Conservation (phyloP, 192 early-diverging fungal species). For the Gigaspora rosea region DNA sequence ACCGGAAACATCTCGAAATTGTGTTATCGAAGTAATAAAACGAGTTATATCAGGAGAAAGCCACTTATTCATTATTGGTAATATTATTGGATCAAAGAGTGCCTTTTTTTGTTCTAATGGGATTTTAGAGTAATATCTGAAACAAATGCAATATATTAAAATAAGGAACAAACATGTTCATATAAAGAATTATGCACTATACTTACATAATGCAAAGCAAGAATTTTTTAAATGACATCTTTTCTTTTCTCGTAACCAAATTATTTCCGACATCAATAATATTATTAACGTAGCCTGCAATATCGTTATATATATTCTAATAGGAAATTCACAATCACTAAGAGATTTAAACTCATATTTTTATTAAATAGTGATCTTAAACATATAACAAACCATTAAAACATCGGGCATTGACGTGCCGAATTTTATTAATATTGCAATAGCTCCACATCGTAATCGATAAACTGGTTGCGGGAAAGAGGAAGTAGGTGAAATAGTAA, state of each 20-base stretch:
- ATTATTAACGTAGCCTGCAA: neutral
- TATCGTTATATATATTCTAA: conserved; percentile 18
- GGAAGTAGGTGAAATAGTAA: neutral
- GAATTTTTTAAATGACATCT: neutral
- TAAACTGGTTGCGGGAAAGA: neutral
- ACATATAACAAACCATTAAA: conserved; percentile 1
- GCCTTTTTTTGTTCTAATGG: conserved; percentile 8
- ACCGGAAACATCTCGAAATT: neutral
- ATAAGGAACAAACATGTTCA: neutral
- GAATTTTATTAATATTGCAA: conserved; percentile 4
- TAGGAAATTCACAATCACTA: neutral
- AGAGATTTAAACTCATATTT: neutral
- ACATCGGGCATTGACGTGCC: neutral
- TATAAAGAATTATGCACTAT: neutral
- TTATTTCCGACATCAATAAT: neutral
- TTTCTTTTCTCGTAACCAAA: conserved; percentile 1
- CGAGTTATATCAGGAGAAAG: neutral
- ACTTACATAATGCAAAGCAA: conserved; percentile 9
- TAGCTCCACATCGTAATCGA: conserved; percentile 6
- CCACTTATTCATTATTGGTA: neutral
- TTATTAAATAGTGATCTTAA: neutral
- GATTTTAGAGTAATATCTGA: conserved; percentile 3
- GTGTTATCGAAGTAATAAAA: neutral
- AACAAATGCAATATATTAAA: neutral
- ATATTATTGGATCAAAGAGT: conserved; percentile 4